Base-by-base conservation (phyloP, 768 basidiomycete genomes). In the Trametes maxima region DNA sequence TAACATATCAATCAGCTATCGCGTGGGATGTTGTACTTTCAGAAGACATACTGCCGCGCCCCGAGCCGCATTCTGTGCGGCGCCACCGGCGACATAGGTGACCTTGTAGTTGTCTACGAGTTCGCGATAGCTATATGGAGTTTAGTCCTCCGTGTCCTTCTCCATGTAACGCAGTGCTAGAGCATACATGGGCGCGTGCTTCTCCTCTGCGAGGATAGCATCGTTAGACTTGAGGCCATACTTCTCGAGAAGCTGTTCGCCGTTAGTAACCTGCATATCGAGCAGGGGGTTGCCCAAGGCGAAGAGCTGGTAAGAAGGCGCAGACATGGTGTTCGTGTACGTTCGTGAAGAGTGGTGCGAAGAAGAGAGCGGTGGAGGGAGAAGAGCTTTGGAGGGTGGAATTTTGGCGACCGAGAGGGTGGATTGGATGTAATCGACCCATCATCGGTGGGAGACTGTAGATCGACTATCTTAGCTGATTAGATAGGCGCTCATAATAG, bases 201-300 rank as follows among this genome's bases (percentile, higher is more conserved):
- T 90, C 61, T 88, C 89, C 65, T 88, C 89, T 1, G 95, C 96
- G 58, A 99, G 84, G 75, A 98, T 95, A 47, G 97, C 96, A 74
- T 99, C 92, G 79, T 99, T 95, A 55, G 94, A 81, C 72, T 93
- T 92, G 69, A 99, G 84, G 60, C 77, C 84, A 72, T 98, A 99
- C 76, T 97, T 98, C 70, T 89, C 79, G 58, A 98, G 80, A 43
- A 98, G 82, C 35, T 80, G 80, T 72, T 95, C 93, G 51, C 92
- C 94, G 63, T 92, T 82, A 63, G 78, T 85, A 70, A 96, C 94
- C 77, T 96, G 95, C 79, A 99, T 90, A 75, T 99, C 95, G 52
- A 98, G 89, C 72, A 98, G 82, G 68, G 96, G 96, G 77, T 98
- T 98, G 44, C 96, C 96, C 78, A 98, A 78, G 79, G 88, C 92